Base-by-base conservation (phyloP, 768 basidiomycete genomes). In the Steccherinum ochraceum region DNA sequence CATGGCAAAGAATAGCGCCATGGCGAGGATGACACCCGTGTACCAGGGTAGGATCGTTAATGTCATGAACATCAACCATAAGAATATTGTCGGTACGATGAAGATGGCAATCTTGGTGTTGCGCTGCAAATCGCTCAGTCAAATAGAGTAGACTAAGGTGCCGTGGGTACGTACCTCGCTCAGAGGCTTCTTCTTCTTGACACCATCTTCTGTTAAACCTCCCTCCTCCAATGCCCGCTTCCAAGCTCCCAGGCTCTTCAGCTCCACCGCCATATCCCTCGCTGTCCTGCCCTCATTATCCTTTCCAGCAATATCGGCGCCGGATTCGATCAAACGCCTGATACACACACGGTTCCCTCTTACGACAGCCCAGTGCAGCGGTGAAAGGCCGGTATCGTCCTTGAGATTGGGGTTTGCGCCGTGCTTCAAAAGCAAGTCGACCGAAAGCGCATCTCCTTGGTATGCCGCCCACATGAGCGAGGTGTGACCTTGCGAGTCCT, bases 401-500 rank as follows among this genome's bases (percentile, higher is more conserved):
- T 78, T 78, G 12, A 84, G 67, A 52, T 82, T 82, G 0, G 85
- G 75, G 52, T 82, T 88, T 1, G 96, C 93, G 2, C 91, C 91
- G 57, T 94, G 90, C 50, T 84, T 80, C 47, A 99, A 76, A 40
- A 99, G 69, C 43, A 98, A 67, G 56, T 97, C 93, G 4, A 98
- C 93, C 2, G 89, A 92, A 26, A 98, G 79, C 1, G 93, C 93
- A 62, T 99, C 96, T 43, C 96, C 96, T 65, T 99, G 96, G 67
- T 98, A 99, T 7, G 93, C 91, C 4, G 96, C 96, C 96, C 96
- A 99, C 91, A 97, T 96, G 46, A 98, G 76, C 0, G 90, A 78
- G 0, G 95, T 96, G 64, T 98, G 96, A 0, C 96, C 96, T 60
- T 91, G 88, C 1, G 84, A 74, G 66, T 99, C 96, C 39, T 84